phyloP scores from a whole-genome alignment of 768 basidiomycete species.

The Clavaria fumosa region DNA sequence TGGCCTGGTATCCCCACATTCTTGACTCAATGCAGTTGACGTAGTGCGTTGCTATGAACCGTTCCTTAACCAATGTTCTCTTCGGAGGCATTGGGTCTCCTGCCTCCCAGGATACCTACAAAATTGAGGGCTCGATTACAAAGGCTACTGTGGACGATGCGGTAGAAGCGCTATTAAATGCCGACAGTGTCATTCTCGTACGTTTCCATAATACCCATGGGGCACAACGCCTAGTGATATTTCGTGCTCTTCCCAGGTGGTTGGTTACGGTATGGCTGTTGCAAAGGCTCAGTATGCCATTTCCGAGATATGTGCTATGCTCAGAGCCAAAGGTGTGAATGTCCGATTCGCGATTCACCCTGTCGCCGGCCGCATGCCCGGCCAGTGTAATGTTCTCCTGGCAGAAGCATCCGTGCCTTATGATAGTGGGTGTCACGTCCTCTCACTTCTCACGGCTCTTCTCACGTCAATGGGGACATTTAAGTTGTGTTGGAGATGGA shows the following conservation, averaged over 20 bases:
- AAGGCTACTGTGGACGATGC: constrained; percentile 70
- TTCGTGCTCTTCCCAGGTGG: constrained; percentile 33
- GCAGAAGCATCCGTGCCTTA: constrained; percentile 87
- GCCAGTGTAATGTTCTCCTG: constrained; percentile 83
- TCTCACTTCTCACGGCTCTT: not conserved
- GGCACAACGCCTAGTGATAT: not conserved
- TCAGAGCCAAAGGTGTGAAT: constrained; percentile 59
- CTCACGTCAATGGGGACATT: constrained; percentile 2
- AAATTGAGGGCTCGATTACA: constrained; percentile 74
- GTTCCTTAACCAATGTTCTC: constrained; percentile 69
- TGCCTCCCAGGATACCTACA: constrained; percentile 38
- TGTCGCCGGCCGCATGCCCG: constrained; percentile 87
- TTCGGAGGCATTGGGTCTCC: constrained; percentile 71
- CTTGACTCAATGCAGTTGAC: too few species aligned
- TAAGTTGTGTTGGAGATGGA: constrained; percentile 86
- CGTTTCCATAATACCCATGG: constrained; percentile 5
- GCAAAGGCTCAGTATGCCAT: constrained; percentile 78
- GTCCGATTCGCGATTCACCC: constrained; percentile 83
- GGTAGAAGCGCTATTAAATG: constrained; percentile 59
- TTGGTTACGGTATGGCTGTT: constrained; percentile 86
- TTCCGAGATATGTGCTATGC: constrained; percentile 58
- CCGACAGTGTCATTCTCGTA: constrained; percentile 74
- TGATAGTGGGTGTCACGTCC: constrained; percentile 40
- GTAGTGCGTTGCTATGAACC: constrained; percentile 93
- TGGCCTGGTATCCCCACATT: not conserved